A percentile compares a stretch with the other conserved stretches of the same genome.
phyloP scores from a whole-genome alignment of 768 basidiomycete species.

The Leccinum imitatum region DNA sequence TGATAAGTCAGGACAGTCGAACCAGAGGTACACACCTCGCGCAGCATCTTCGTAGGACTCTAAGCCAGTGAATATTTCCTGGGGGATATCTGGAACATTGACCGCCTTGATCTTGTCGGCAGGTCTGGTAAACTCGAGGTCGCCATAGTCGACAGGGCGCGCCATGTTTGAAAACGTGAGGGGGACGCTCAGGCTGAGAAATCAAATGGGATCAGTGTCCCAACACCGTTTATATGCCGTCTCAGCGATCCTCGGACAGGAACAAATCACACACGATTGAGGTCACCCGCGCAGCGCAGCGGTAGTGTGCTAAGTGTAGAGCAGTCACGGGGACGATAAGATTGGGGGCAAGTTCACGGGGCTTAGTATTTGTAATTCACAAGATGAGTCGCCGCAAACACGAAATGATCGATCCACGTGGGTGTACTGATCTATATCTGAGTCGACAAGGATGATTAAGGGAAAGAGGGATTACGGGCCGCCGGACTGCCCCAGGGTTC shows the following conservation, averaged over 20 bases:
- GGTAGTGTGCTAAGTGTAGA: not conserved
- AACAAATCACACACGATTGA: constrained; percentile 3
- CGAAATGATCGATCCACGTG: not conserved
- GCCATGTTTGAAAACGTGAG: constrained; percentile 17
- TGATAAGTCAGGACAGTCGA: not conserved
- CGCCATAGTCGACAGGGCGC: constrained; percentile 28
- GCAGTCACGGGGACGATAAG: constrained; percentile 9
- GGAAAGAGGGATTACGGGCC: not conserved
- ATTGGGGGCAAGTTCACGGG: not conserved
- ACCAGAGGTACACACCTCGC: constrained; percentile 24
- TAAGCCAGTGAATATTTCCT: constrained; percentile 36
- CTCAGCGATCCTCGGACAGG: not conserved
- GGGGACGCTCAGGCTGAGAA: not conserved
- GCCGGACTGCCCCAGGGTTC: too few relatives aligned
- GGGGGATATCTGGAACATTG: constrained; percentile 33
- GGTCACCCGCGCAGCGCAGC: not conserved
- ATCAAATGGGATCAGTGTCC: not conserved
- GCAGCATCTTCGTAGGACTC: constrained; percentile 40
- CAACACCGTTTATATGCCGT: constrained; percentile 5
- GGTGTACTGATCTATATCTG: constrained; percentile 5
- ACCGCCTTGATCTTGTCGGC: constrained; percentile 40
- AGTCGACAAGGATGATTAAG: not conserved
- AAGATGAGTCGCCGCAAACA: not conserved
- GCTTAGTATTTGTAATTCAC: not conserved
- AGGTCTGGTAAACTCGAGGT: constrained; percentile 37